Evolutionary conservation across 2,329 filamentous ascomycete species (phyloP).

Genomic region (Penicillium brasilianum): DNA sequence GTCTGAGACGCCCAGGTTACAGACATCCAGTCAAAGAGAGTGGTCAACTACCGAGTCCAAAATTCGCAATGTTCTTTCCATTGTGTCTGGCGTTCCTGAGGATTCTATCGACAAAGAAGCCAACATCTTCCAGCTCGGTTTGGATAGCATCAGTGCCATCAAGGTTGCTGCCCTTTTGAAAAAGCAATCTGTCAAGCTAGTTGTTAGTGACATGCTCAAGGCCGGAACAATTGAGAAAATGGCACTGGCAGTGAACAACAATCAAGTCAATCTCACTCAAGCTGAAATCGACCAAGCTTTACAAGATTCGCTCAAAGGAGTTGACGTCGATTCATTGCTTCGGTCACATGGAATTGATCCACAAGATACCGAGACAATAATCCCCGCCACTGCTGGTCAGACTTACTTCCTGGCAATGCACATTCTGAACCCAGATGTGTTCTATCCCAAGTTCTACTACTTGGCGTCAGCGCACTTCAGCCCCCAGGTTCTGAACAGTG

Average conservation of each 20-base stretch:
- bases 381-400: conserved; percentile 79
- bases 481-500: conserved; percentile 52
- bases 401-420: conserved; percentile 76
- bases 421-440: conserved; percentile 67
- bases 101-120: conserved; percentile 64
- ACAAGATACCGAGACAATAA: conserved; percentile 58
- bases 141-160: conserved; percentile 92
- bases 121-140: conserved; percentile 80
- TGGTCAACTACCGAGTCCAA: conserved; percentile 43
- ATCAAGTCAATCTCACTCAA: conserved; percentile 18
- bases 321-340: conserved; percentile 52
- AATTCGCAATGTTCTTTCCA: conserved; percentile 55
- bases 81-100: conserved; percentile 65
- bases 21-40: conserved; percentile 9
- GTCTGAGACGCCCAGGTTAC: conserved; percentile 2
- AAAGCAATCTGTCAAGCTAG: conserved; percentile 63
- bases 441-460: conserved; percentile 76
- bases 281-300: conserved; percentile 24
- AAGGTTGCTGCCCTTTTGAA: conserved; percentile 76
- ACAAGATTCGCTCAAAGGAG: conserved; percentile 40
- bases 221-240: conserved; percentile 70
- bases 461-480: conserved; percentile 50
- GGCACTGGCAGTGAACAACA: conserved; percentile 45
- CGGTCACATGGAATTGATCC: conserved; percentile 46
- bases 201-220: conserved; percentile 73